Evolutionary conservation across 2,329 filamentous ascomycete genomes (phyloP).

Genomic region (Colletotrichum sp.): DNA sequence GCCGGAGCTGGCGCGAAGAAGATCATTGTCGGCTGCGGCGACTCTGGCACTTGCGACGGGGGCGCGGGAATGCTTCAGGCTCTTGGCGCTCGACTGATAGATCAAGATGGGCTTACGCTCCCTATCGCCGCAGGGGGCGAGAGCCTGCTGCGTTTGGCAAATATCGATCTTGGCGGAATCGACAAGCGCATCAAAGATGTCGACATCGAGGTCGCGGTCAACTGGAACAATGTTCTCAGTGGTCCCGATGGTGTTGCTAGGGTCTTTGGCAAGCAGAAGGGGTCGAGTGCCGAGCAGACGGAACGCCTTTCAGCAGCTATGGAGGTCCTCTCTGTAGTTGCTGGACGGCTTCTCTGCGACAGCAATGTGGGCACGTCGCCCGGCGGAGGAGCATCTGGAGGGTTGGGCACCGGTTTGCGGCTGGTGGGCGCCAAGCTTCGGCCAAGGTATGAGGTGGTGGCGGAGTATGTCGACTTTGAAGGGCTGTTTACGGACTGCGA

Average conservation of each 20-base stretch:
- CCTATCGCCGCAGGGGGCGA: constrained; percentile 45
- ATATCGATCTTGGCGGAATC: constrained; percentile 42
- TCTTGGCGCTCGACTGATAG: constrained; percentile 49
- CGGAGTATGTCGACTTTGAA: constrained; percentile 54
- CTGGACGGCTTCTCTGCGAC: constrained; percentile 35
- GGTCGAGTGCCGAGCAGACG: constrained; percentile 47
- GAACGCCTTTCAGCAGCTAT: constrained; percentile 46
- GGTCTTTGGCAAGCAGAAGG: constrained; percentile 58
- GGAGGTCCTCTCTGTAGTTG: constrained; percentile 43
- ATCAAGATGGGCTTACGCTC: constrained; percentile 38
- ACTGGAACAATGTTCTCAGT: constrained; percentile 56
- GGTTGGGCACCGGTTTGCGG: constrained; percentile 55
- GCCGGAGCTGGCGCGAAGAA: constrained; percentile 48
- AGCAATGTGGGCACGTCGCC: constrained; percentile 40
- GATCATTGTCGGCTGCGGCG: constrained; percentile 57
- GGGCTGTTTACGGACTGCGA: constrained; percentile 51
- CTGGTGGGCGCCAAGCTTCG: constrained; percentile 50
- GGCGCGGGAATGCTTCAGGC: constrained; percentile 60
- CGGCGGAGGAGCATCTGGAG: constrained; percentile 57
- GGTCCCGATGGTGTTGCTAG: constrained; percentile 53
- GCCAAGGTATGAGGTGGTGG: constrained; percentile 54
- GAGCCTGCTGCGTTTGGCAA: constrained; percentile 38
- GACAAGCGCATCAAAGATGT: constrained; percentile 41
- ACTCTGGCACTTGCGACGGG: constrained; percentile 59
- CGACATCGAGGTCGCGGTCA: constrained; percentile 54